Base-by-base conservation (phyloP, 1,139 yeast species). In the Taphrina wiesneri region DNA sequence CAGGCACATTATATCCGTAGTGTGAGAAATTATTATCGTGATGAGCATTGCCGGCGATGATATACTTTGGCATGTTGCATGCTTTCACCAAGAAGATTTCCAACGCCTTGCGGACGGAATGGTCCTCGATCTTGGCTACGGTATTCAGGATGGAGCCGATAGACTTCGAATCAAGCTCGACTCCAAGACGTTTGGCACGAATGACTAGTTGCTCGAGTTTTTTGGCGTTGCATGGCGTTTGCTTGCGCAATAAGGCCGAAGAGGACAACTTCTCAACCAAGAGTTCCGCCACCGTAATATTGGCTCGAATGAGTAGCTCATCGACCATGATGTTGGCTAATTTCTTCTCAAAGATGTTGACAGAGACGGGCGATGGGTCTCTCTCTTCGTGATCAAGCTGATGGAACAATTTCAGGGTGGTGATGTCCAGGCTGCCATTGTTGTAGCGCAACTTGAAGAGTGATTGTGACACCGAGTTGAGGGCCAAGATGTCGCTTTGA, bases 351-450 rank as follows among this genome's bases (percentile, higher is more conserved):
- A 88, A 89, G 26, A 92, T 83, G 74, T 91, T 90, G 34, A 73
- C 67, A 75, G 90, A 85, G 82, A 68, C 88, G 81, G 67, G 86
- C 81, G 63, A 30, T 7, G 63, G 60, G 17, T 47, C 41, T 9
- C 87, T 90, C 70, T 84, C 85, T 73, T 91, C 97, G 73, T 91
- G 97, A 75, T 92, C 97, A 70, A 90, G 78, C 73, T 86, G 90
- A 73, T 88, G 90, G 72, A 91, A 80, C 63, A 92, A 79, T 0
- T 93, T 85, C 71, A 90, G 80, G 6, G 65, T 30, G 19, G 54
- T 21, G 28, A 53, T 46, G 15, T 26, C 60, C 13, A 30, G 34
- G 32, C 32, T 41, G 36, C 51, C 54, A 17, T 39, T 39, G 23
- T 41, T 32, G 26, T 70, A 56, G 19, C 72, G 67, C 36, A 53